These are phyloP conservation scores for Aspergillus sclerotioniger DNA, from an alignment of 495 filamentous ascomycete species.

Conservation along the genomic window DNA sequence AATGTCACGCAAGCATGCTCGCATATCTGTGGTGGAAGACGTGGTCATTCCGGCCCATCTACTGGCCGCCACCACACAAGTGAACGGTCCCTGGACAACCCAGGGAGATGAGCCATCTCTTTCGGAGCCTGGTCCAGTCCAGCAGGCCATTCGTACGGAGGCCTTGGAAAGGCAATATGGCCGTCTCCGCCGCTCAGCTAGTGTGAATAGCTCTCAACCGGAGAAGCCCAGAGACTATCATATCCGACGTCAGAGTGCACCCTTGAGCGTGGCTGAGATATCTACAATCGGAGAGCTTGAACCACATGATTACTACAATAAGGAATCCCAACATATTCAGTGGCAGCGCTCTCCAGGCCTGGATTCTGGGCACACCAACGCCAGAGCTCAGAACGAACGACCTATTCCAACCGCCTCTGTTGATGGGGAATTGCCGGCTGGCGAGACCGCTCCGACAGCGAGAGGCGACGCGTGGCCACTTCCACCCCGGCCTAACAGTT, in stretches of 20 bases:
- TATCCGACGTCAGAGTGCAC: background rate
- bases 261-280: background rate
- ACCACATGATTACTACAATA: background rate
- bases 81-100: background rate
- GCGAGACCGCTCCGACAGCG: background rate
- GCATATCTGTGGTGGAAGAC: slow-evolving; percentile 1
- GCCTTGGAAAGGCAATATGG: background rate
- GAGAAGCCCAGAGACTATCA: background rate
- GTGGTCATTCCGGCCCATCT: slow-evolving; percentile 4
- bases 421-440: too few relatives aligned
- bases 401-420: too few relatives aligned
- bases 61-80: background rate
- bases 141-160: background rate
- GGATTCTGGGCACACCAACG: background rate
- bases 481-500: background rate
- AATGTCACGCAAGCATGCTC: background rate
- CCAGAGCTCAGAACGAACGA: background rate
- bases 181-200: slow-evolving; percentile 1
- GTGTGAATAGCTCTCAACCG: background rate
- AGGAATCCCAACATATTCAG: background rate
- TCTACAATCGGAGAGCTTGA: background rate
- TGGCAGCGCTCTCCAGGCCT: background rate
- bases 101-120: background rate
- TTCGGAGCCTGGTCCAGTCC: background rate
- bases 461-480: slow-evolving; percentile 2